phyloP scores from a whole-genome alignment of 2,329 filamentous ascomycete genomes.

The Diaporthe velutina region DNA sequence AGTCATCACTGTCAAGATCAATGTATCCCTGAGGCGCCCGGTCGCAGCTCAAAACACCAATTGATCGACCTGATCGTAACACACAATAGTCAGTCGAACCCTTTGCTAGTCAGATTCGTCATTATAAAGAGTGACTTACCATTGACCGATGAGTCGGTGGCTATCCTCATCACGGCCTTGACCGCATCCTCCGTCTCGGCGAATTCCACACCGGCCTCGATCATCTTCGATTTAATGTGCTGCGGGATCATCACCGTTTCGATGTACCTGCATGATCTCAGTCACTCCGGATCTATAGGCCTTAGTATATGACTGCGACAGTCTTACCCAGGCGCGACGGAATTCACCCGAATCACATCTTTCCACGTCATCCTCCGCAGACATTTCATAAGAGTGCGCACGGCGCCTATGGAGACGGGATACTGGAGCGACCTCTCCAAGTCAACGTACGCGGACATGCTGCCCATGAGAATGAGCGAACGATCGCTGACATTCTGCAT shows the following conservation, averaged over 20 bases:
- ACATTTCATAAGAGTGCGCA: neutral
- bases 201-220: neutral
- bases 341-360: neutral
- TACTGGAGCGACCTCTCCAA: neutral
- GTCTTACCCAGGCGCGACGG: neutral
- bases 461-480: neutral
- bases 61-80: neutral
- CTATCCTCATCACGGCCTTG: neutral
- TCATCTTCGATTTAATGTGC: neutral
- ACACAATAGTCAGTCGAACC: neutral
- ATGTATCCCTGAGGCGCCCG: neutral
- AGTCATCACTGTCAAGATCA: neutral
- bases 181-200: neutral
- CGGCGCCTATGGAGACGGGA: neutral
- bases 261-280: neutral
- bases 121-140: neutral
- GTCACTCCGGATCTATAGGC: too few species aligned
- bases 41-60: neutral
- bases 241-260: neutral
- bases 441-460: neutral
- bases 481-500: neutral
- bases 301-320: too few species aligned
- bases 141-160: neutral
- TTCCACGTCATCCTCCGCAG: neutral
- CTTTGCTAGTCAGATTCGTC: neutral